A percentile compares a stretch with the other conserved stretches of the same genome.
phyloP scores from a whole-genome alignment of 352 stramenopile species.

The Plasmopara viticola region DNA sequence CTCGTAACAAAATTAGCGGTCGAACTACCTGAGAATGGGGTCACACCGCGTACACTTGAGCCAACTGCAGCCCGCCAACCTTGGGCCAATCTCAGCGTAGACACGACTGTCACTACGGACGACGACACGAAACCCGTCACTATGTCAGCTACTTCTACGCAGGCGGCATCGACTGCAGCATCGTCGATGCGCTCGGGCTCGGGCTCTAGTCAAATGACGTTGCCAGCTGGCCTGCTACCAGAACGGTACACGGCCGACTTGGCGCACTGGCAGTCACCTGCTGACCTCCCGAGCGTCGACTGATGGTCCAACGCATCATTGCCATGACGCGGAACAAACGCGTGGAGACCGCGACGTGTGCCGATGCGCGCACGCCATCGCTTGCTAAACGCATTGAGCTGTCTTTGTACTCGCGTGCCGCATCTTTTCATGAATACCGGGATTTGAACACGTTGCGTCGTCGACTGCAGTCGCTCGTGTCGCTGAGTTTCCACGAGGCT shows the following conservation, averaged over 20 bases:
- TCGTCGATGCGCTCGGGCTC: slow-evolving; percentile 48
- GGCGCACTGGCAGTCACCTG: slow-evolving; percentile 78
- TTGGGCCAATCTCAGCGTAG: slow-evolving; percentile 71
- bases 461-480: slow-evolving; percentile 77
- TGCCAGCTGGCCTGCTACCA: slow-evolving; percentile 51
- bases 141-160: slow-evolving; percentile 1
- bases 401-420: slow-evolving; percentile 73
- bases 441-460: slow-evolving; percentile 78
- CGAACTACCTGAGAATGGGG: slow-evolving; percentile 25
- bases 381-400: slow-evolving; percentile 84
- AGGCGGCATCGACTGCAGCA: slow-evolving; percentile 20
- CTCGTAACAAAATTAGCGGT: slow-evolving; percentile 43
- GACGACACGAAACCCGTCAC: slow-evolving; percentile 5
- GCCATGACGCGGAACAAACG: slow-evolving; percentile 77
- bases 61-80: slow-evolving; percentile 34
- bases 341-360: slow-evolving; percentile 20
- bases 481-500: slow-evolving; percentile 83
- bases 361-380: slow-evolving; percentile 63
- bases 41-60: slow-evolving; percentile 53
- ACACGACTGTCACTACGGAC: slow-evolving; percentile 30
- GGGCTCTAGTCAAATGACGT: slow-evolving; percentile 28
- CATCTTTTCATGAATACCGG: slow-evolving; percentile 80
- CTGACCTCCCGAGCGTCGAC: slow-evolving; percentile 68
- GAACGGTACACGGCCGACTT: slow-evolving; percentile 76
- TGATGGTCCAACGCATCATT: slow-evolving; percentile 87